Base-by-base conservation (phyloP, 2,329 filamentous ascomycete genomes). In the Aspergillus unguis region DNA sequence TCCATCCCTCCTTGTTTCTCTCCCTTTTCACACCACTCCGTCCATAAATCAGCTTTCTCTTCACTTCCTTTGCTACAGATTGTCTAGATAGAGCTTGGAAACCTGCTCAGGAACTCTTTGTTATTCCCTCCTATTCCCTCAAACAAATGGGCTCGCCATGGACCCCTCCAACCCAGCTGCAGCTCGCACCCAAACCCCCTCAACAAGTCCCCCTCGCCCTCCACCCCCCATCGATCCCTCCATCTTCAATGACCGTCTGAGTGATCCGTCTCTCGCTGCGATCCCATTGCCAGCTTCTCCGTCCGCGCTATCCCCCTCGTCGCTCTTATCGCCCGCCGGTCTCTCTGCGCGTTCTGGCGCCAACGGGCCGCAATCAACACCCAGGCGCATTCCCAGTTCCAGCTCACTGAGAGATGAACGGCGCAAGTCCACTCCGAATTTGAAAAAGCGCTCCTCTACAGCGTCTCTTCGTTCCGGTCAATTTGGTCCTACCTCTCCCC, bases 401-500 rank as follows among this genome's bases (percentile, higher is more conserved):
- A 63, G 51, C 40, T 73, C 71, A 23, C 48, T 71, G 48, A 66
- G 65, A 51, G 70, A 74, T 49, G 70, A 73, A 43, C 65, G 65
- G 49, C 62, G 67, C 48, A 63, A 62, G 37, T 73, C 71, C 6
- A 64, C 58, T 8, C 60, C 67, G 6, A 63, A 62, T n/a, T 48
- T 75, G 28, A 66, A 74, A 40, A 74, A 75, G 43, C 70, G 69
- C 26, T 58, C 63, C 25, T 75, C 72, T 1, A 62, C 63, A 6
- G 66, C 63, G 8, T 75, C 72, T 4, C 57, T 75, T 40, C 68
- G 71, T 47, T 73, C 70, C 1, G 59, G 60, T 5, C 64, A 65
- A 32, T 62, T 64, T 27, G 63, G 61, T 17, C 46, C 64, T 27
- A 53, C 54, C 4, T 70, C 71, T 3, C 65, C 69, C 6, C 61